These are phyloP conservation scores for Hypoxylon sp. DNA, from an alignment of 2,329 filamentous ascomycete species.

Conservation along the genomic window DNA sequence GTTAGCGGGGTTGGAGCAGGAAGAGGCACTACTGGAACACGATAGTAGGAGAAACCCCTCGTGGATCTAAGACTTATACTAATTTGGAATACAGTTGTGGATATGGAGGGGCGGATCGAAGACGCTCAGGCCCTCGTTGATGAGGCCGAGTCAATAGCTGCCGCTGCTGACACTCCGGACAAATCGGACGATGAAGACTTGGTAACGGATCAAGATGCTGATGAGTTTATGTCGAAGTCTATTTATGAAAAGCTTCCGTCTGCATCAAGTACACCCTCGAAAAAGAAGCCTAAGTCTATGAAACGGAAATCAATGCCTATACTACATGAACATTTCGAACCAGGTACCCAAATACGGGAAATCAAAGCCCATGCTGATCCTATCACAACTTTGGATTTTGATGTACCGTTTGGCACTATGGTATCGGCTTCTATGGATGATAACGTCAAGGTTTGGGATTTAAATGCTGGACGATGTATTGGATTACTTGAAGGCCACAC, in stretches of 20 bases:
- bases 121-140: slow-evolving; percentile 67
- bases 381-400: slow-evolving; percentile 92
- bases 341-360: slow-evolving; percentile 87
- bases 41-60: slow-evolving; percentile 68
- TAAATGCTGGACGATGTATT: slow-evolving; percentile 92
- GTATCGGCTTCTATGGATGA: slow-evolving; percentile 93
- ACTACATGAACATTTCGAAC: slow-evolving; percentile 92
- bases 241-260: slow-evolving; percentile 91
- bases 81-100: slow-evolving; percentile 60
- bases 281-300: slow-evolving; percentile 64
- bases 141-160: slow-evolving; percentile 65
- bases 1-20: slow-evolving; percentile 84
- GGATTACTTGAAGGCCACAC: slow-evolving; percentile 92
- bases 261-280: slow-evolving; percentile 58
- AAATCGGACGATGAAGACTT: slow-evolving; percentile 62
- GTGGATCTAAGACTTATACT: slow-evolving; percentile 38
- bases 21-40: slow-evolving; percentile 89
- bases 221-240: slow-evolving; percentile 94
- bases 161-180: slow-evolving; percentile 58
- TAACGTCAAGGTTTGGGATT: slow-evolving; percentile 93
- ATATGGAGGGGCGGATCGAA: slow-evolving; percentile 69
- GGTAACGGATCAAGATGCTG: slow-evolving; percentile 59
- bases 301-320: slow-evolving; percentile 90
- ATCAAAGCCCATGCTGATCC: slow-evolving; percentile 87
- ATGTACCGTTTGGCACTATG: slow-evolving; percentile 95